Base-by-base conservation (phyloP, 2,329 filamentous ascomycete genomes). In the Penicillium olsonii region DNA sequence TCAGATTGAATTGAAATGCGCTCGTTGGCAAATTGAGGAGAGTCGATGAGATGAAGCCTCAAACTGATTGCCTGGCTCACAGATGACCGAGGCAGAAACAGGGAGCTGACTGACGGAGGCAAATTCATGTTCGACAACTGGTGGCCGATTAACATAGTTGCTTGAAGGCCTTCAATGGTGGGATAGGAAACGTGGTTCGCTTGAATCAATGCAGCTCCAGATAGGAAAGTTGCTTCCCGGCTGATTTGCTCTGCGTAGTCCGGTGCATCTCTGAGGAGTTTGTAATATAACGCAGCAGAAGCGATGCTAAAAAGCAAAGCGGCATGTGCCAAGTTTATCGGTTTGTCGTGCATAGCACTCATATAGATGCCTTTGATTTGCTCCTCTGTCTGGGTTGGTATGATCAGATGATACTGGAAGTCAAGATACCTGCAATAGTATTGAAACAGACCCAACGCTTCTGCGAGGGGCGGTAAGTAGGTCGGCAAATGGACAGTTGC, bases 321-420 rank as follows among this genome's bases (percentile, higher is more conserved):
- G n/a, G 69, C 18, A 22, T 70, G 60, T 12, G 50, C 53, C 2
- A 63, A 39, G 12, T 67, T 53, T 2, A 66, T 47, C 1, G 59
- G 42, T 2, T 49, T 55, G 54, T 1, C 45, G 40, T 10, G 62
- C 55, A 10, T 67, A n/a, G n/a, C 29, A 15, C 48, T 53, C 6
- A 57, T 45, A 45, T 74, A 74, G 2, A 72, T 52, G 1, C 41
- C 44, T 14, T 68, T 38, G 26, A 72, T 62, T 6, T 65, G 61
- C 5, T 17, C 40, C 22, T 63, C 55, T 1, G 66, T 60, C 2
- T 42, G 55, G 17, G 38, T 49, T 0, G 64, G 59, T 1, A 70
- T 60, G 9, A 73, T 56, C 12, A 73, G 53, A 53, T 72, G 69
- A 45, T 73, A 72, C 4, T 70, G 58, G 20, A 64, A 68, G 42